Evolutionary conservation across 257 asterid species (phyloP).

Genomic region (Solanum rostratum): DNA sequence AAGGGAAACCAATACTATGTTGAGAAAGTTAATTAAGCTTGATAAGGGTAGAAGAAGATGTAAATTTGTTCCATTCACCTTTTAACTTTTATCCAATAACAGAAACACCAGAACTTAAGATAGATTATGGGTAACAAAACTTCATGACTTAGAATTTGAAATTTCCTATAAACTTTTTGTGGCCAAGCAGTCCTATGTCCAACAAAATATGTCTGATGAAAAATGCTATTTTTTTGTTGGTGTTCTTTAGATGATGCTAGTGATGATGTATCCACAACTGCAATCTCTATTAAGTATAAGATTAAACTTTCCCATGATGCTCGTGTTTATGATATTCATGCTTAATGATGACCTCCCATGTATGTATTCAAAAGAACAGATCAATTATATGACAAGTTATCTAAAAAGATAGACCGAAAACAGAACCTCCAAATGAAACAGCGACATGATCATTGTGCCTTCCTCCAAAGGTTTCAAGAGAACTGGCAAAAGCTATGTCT

Average conservation of each 20-base stretch:
- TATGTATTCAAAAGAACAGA: not conserved
- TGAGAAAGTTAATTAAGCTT: not conserved
- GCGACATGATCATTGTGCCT: constrained; percentile 74
- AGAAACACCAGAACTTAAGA: not conserved
- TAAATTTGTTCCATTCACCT: not conserved
- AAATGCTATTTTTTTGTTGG: not conserved
- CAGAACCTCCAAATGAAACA: constrained; percentile 73
- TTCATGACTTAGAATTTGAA: not conserved
- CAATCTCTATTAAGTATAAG: not conserved
- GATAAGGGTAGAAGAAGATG: not conserved
- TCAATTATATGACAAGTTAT: not conserved
- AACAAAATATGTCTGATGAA: not conserved
- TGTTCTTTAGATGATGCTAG: not conserved
- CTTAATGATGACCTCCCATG: not conserved
- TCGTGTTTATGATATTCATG: not conserved
- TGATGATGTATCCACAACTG: not conserved
- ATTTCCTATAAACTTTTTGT: not conserved
- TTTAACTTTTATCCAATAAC: not conserved
- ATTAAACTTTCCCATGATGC: not conserved
- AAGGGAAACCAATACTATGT: not conserved
- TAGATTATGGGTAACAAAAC: not conserved
- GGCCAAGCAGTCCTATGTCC: not conserved
- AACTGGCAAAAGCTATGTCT: constrained; percentile 77
- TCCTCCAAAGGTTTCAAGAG: constrained; percentile 88
- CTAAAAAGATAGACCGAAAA: not conserved